A percentile compares a stretch with the other conserved stretches of the same genome.
Evolutionary conservation across 176 grass and related monocot species (phyloP).

Genomic region (Rhynchospora pubera): DNA sequence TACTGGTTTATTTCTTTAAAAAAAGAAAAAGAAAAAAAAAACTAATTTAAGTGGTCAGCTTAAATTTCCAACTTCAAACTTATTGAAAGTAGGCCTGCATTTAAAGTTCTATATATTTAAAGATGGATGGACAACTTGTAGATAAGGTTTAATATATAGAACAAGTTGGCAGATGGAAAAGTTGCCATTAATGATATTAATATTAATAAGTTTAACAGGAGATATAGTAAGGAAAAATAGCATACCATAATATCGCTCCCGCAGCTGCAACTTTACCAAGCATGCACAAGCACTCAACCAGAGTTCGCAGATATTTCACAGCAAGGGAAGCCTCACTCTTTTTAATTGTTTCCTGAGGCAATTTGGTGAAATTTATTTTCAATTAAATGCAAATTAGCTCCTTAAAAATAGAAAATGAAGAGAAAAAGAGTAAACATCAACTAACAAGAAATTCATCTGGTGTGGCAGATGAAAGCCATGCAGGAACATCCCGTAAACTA

Average conservation of each 20-base stretch:
- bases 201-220: neutral
- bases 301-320: constrained; percentile 88
- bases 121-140: neutral
- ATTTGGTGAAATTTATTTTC: constrained; percentile 6
- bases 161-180: neutral
- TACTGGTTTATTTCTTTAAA: neutral
- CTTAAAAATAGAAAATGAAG: neutral
- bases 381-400: neutral
- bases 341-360: constrained; percentile 72
- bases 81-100: neutral
- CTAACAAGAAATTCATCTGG: constrained; percentile 99
- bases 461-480: constrained; percentile 76
- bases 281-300: constrained; percentile 96
- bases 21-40: neutral
- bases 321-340: constrained; percentile 51
- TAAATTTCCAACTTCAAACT: neutral
- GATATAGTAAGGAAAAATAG: neutral
- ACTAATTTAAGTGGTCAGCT: neutral
- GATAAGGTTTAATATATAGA: neutral
- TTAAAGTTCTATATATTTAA: neutral
- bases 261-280: constrained; percentile 97
- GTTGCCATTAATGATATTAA: neutral
- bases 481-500: constrained; percentile 49
- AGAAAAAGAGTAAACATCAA: neutral
- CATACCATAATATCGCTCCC: constrained; percentile 93